Evolutionary conservation across 1,284 basidiomycete species (phyloP), one percentile per base, ranked within the genome.

Genomic region (Caloboletus inedulis): DNA sequence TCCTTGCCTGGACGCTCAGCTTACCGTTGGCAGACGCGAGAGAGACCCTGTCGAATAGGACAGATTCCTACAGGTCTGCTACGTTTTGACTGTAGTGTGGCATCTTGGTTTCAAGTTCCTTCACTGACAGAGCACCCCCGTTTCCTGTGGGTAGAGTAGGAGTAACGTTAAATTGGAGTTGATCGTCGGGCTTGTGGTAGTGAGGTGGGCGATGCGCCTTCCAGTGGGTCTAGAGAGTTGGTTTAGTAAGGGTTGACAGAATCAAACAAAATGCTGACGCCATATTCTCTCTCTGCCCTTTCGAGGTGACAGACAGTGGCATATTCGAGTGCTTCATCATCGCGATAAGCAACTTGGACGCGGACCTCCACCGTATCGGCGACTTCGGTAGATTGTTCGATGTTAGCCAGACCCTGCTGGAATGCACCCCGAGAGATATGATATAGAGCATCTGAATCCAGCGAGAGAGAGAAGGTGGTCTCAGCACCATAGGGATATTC

Each of bases 211-310:
- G 54, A 25, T 4, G 51, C 23, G 18, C 18, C 27, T 39, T 35
- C 39, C 14, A 36, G 7, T 51, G 48, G 1, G 54, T 57, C 58
- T 62, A 18, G 19, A 40, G 10, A 23, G 40, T 43, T 2, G 1
- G 18, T 29, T 57, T 4, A 47, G 18, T 2, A 29, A 25, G 3
- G 13, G 34, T 16, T 12, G 33, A 39, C 29, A 13, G 23, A 27
- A 34, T 30, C 33, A 27, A 47, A 34, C n/a, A 77, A 73, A 34
- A 79, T 70, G 12, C 75, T 74, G 44, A 79, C 58, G 23, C 76
- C 77, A 45, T 69, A 49, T 46, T 71, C 65, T 2, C 57, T 64
- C 1, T 69, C 68, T 0, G 47, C 54, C 19, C 64, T 60, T 39
- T 60, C 57, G 14, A 72, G 51, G 14, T 52, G 58, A 52, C 77